Conservation (phyloP, 192 early-diverging fungal species). For the Mortierella hygrophila region DNA sequence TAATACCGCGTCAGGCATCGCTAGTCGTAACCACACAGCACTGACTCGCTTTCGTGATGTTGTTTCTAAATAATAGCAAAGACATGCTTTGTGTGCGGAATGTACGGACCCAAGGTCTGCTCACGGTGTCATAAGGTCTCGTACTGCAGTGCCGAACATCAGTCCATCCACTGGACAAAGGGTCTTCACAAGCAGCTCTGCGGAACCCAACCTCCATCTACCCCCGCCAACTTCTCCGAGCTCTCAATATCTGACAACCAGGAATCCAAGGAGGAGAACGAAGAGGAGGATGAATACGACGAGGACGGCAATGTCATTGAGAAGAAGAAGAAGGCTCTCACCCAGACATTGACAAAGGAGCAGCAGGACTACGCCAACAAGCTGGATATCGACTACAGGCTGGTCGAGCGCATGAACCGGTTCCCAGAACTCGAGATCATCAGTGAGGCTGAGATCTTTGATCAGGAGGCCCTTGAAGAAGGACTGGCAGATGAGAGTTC, state of each 20-base stretch:
- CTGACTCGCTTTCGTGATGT: neutral
- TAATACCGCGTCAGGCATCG: neutral
- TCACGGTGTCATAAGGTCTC: constrained; percentile 74
- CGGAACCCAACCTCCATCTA: constrained; percentile 37
- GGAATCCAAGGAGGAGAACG: constrained; percentile 10
- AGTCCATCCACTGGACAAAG: constrained; percentile 84
- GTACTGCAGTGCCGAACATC: constrained; percentile 92
- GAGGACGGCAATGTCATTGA: constrained; percentile 17
- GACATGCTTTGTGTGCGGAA: constrained; percentile 79
- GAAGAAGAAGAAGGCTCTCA: constrained; percentile 4
- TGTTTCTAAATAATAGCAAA: constrained; percentile 36
- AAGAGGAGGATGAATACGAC: constrained; percentile 42
- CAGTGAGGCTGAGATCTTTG: constrained; percentile 72
- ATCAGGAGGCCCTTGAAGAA: constrained; percentile 63
- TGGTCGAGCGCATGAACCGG: constrained; percentile 35
- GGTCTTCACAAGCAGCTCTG: constrained; percentile 80
- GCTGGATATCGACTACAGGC: constrained; percentile 38
- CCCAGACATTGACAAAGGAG: constrained; percentile 45
- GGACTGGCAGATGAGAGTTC: constrained; percentile 54
- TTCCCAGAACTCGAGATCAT: constrained; percentile 78
- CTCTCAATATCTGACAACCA: constrained; percentile 38
- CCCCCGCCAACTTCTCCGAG: constrained; percentile 10
- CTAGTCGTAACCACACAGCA: neutral
- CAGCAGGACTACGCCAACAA: constrained; percentile 56
- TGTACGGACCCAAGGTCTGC: constrained; percentile 82